Conservation (phyloP, 805 yeast species). For the Metschnikowia koreensis region DNA sequence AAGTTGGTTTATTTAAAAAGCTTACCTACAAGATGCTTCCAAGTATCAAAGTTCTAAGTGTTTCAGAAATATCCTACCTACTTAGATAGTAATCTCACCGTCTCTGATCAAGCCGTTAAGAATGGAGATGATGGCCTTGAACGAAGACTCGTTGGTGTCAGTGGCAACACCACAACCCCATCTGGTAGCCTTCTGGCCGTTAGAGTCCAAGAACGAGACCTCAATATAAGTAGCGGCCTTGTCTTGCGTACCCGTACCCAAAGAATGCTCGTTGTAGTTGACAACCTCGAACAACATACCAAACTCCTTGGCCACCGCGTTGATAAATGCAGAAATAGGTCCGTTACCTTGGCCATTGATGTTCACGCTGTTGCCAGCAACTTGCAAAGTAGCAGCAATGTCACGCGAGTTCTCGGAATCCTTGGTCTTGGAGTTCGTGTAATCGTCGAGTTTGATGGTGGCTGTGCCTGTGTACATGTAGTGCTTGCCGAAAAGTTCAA, state of each 20-base stretch:
- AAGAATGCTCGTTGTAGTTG: slow-evolving; percentile 68
- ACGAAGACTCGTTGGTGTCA: slow-evolving; percentile 43
- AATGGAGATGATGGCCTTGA: slow-evolving; percentile 29
- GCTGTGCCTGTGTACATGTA: slow-evolving; percentile 41
- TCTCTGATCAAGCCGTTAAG: slow-evolving; percentile 25
- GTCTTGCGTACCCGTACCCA: slow-evolving; percentile 68
- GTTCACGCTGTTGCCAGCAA: slow-evolving; percentile 24
- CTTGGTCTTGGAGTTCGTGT: slow-evolving; percentile 23
- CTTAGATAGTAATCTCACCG: slow-evolving; percentile 25
- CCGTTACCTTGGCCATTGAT: slow-evolving; percentile 70
- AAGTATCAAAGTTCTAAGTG: too few relatives aligned
- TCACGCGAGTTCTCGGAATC: slow-evolving; percentile 21
- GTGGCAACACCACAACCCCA: slow-evolving; percentile 47
- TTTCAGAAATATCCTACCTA: slow-evolving; percentile 15
- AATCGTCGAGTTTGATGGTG: slow-evolving; percentile 22
- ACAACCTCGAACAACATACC: slow-evolving; percentile 58
- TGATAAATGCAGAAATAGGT: slow-evolving; percentile 71
- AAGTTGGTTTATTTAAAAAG: too few relatives aligned
- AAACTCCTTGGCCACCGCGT: slow-evolving; percentile 55
- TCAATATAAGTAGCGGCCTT: slow-evolving; percentile 77
- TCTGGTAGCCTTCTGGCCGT: slow-evolving; percentile 31
- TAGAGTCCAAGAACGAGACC: slow-evolving; percentile 35
- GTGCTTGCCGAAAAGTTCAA: slow-evolving; percentile 50
- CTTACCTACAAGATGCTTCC: too few relatives aligned
- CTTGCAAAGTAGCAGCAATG: slow-evolving; percentile 21